A percentile compares a stretch with the other conserved stretches of the same genome.
These are phyloP conservation scores for Aeschynomene evenia DNA, from an alignment of 306 rosid species.

Conservation along the genomic window DNA sequence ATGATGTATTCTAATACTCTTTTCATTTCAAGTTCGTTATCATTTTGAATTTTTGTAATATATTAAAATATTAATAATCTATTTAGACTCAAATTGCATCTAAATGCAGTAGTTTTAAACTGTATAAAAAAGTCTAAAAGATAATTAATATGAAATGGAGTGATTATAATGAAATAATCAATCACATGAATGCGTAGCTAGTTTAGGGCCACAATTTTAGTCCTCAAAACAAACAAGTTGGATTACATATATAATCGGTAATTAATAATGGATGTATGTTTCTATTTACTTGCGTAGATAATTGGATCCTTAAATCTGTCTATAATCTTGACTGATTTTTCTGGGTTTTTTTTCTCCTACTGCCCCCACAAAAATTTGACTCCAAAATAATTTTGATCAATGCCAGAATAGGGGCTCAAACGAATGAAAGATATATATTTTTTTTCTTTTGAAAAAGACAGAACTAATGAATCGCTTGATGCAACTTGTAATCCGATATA, in stretches of 20 bases:
- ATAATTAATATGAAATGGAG: too few species aligned
- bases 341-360: slow-evolving; percentile 24
- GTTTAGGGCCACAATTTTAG: slow-evolving; percentile 21
- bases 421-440: slow-evolving; percentile 18
- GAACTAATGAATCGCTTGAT: background rate
- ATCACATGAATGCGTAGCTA: background rate
- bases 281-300: slow-evolving; percentile 15
- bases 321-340: slow-evolving; percentile 31
- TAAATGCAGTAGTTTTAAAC: too few species aligned
- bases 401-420: background rate
- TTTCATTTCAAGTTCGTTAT: too few species aligned
- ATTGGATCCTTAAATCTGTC: slow-evolving; percentile 26
- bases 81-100: too few species aligned
- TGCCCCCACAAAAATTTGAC: slow-evolving; percentile 44
- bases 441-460: slow-evolving; percentile 29
- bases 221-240: slow-evolving; percentile 12
- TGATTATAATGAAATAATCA: too few species aligned
- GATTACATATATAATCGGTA: background rate
- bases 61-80: too few species aligned
- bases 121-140: too few species aligned
- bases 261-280: too few species aligned
- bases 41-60: too few species aligned
- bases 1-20: too few species aligned
- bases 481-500: too few species aligned
- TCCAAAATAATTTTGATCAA: slow-evolving; percentile 16